phyloP scores from a whole-genome alignment of 495 filamentous ascomycete genomes.

The Penicillium steckii region DNA sequence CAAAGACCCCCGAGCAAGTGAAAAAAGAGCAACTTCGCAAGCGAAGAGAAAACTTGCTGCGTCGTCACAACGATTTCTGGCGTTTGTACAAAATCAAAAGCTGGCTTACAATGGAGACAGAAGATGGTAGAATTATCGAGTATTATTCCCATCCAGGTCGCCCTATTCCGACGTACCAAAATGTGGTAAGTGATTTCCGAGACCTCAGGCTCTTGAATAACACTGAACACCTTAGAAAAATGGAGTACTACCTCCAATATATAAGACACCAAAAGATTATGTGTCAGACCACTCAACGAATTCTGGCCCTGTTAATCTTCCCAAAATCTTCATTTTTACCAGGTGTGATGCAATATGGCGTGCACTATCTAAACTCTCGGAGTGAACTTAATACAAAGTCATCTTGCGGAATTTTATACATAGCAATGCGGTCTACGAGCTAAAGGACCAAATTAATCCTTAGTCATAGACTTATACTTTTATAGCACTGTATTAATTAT shows the following conservation, averaged over 20 bases:
- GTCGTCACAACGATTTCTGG: not conserved
- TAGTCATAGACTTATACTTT: too few species aligned
- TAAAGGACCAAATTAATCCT: too few species aligned
- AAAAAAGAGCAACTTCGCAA: not conserved
- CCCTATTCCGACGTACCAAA: not conserved
- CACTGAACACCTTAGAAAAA: not conserved
- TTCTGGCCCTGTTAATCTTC: not conserved
- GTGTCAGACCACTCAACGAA: not conserved
- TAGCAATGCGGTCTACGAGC: too few species aligned
- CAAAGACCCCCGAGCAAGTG: not conserved
- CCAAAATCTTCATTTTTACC: not conserved
- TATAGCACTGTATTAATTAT: too few species aligned
- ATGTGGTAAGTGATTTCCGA: not conserved
- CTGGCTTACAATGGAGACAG: slow-evolving; percentile 1
- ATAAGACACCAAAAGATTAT: not conserved
- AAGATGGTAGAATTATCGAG: not conserved
- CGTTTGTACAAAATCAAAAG: not conserved
- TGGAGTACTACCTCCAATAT: not conserved
- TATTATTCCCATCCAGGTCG: slow-evolving; percentile 1
- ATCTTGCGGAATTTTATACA: too few species aligned
- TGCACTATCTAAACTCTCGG: slow-evolving; percentile 31
- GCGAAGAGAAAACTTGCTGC: not conserved
- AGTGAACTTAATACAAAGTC: too few species aligned
- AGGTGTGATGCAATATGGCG: slow-evolving; percentile 33
- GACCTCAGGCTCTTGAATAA: not conserved